Conservation (phyloP, 768 basidiomycete species). For the Tulasnella sp. region DNA sequence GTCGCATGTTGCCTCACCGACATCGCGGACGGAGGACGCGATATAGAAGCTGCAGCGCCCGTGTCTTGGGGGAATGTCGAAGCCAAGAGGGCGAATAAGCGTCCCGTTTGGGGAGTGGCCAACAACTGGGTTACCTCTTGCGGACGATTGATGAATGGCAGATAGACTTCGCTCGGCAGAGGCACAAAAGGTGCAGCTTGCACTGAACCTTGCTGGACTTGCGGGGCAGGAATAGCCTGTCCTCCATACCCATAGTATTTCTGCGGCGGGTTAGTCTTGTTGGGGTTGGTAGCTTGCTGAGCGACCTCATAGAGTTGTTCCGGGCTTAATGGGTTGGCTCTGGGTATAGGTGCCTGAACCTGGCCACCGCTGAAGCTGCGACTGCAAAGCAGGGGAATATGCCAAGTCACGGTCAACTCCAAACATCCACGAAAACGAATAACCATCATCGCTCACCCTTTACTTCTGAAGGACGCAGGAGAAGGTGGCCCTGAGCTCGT, state of each 20-base stretch:
- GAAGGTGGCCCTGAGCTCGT: conserved; percentile 20
- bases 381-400: conserved; percentile 23
- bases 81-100: conserved; percentile 60
- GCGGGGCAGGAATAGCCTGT: conserved; percentile 23
- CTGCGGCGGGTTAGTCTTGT: background rate
- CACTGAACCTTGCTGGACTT: conserved; percentile 39
- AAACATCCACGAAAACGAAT: conserved; percentile 18
- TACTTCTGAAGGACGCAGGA: conserved; percentile 16
- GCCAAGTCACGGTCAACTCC: conserved; percentile 36
- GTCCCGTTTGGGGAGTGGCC: conserved; percentile 48
- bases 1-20: conserved; percentile 22
- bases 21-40: conserved; percentile 19
- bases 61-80: conserved; percentile 37
- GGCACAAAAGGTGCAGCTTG: conserved; percentile 44
- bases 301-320: conserved; percentile 69
- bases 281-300: conserved; percentile 7
- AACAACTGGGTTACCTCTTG: conserved; percentile 61
- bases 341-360: conserved; percentile 27
- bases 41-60: conserved; percentile 11
- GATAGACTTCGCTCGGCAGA: conserved; percentile 60
- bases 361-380: conserved; percentile 17
- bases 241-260: background rate
- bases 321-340: conserved; percentile 43
- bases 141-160: conserved; percentile 79
- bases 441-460: conserved; percentile 21